These are phyloP conservation scores for Leccinum brunneo-olivaceum DNA, from an alignment of 1,284 basidiomycete genomes.

Conservation along the genomic window DNA sequence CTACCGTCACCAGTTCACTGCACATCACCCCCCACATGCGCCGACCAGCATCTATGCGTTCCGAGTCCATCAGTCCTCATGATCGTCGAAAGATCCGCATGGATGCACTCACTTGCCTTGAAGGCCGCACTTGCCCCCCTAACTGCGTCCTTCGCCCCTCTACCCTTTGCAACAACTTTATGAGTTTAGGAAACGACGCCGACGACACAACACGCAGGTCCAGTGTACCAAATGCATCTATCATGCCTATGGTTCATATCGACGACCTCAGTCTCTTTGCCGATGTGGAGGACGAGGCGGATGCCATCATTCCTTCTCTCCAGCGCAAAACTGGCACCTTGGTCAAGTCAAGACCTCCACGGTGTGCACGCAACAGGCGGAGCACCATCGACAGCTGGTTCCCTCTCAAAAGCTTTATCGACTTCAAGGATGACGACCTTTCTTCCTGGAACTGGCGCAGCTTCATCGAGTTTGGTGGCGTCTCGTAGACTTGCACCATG, in stretches of 20 bases:
- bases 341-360: neutral
- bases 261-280: slow-evolving; percentile 22
- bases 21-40: slow-evolving; percentile 3
- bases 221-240: neutral
- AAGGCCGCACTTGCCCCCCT: slow-evolving; percentile 37
- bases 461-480: slow-evolving; percentile 51
- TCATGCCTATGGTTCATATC: neutral
- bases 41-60: slow-evolving; percentile 18
- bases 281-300: slow-evolving; percentile 29
- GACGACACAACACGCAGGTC: slow-evolving; percentile 31
- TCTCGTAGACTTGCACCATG: slow-evolving; percentile 17
- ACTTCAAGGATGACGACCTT: slow-evolving; percentile 47
- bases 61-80: slow-evolving; percentile 31
- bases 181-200: slow-evolving; percentile 61
- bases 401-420: slow-evolving; percentile 56
- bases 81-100: slow-evolving; percentile 32
- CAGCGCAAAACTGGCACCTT: slow-evolving; percentile 1
- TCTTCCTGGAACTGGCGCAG: slow-evolving; percentile 50
- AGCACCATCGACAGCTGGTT: slow-evolving; percentile 40
- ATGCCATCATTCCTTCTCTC: slow-evolving; percentile 12
- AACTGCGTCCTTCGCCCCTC: slow-evolving; percentile 11
- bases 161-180: slow-evolving; percentile 44
- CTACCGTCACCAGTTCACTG: slow-evolving; percentile 6
- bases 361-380: slow-evolving; percentile 25
- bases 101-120: slow-evolving; percentile 56